Evolutionary conservation across 2,329 filamentous ascomycete species (phyloP), one percentile per base, ranked within the genome.

Genomic region (Cladosporium sp.): DNA sequence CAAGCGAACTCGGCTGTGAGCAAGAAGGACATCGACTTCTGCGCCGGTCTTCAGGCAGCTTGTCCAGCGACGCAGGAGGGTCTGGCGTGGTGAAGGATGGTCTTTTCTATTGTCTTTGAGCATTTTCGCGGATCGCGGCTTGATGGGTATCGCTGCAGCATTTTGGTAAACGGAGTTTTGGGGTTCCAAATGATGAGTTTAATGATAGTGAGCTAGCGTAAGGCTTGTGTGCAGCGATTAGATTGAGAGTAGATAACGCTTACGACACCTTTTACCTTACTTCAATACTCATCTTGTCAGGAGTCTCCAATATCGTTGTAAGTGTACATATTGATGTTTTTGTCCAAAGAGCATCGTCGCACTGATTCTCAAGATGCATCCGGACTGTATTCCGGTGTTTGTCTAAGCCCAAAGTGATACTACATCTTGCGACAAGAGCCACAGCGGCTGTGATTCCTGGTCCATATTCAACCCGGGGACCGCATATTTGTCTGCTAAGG

Each of bases 21-120:
- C 31, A 67, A 69, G 65, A 66, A 68, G 49, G 73, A 75, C 64
- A 68, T 72, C 23, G 71, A 73, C 26, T 74, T 75, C 52, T 75
- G 73, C 58, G 53, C 65, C n/a, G 72, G 72, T 7, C 63, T 75
- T 66, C 40, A 46, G 40, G 40, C 40, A 21, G 58, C 69, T 26
- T 75, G 72, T 65, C 61, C 62, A 10, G 60, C 66, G 28, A 65
- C 64, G 66, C 67, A 70, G 68, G 70, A 72, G 64, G 69, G 66
- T 67, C 72, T 76, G 58, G 69, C 69, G 11, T 74, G 72, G 73
- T 75, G 66, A 60, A 23, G 18, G 23, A 28, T 10, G 28, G 8
- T 33, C 18, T 40, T 40, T 57, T 10, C 3, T 57, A 14, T 8
- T 57, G 21, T 57, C 29, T 35, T 35, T 56, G 52, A 57, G 55